A percentile compares a stretch with the other conserved stretches of the same genome.
These are phyloP conservation scores for Yarrowia sp. DNA, from an alignment of 805 yeast genomes.

Conservation along the genomic window DNA sequence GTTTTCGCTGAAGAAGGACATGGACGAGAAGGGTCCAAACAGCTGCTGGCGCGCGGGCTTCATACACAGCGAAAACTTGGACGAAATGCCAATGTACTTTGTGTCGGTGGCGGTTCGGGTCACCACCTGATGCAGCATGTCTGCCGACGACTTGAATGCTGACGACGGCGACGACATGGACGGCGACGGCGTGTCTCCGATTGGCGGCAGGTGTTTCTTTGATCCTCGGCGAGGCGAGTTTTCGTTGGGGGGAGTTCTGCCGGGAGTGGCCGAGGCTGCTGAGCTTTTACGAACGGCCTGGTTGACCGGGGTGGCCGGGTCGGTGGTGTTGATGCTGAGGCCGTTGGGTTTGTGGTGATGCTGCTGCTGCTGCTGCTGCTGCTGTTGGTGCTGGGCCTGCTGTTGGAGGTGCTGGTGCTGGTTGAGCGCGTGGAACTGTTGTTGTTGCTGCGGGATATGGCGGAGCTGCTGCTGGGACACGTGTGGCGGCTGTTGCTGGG, in stretches of 20 bases:
- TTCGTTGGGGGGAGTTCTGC: slow-evolving; percentile 29
- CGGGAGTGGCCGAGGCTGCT: neutral
- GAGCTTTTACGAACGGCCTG: slow-evolving; percentile 13
- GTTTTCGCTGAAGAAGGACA: slow-evolving; percentile 38
- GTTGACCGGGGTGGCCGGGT: slow-evolving; percentile 22
- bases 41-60: slow-evolving; percentile 37
- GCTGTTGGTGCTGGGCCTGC: neutral
- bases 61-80: slow-evolving; percentile 36
- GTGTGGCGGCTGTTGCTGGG: neutral
- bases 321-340: slow-evolving; percentile 15
- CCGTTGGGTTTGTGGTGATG: slow-evolving; percentile 20
- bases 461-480: neutral
- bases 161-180: slow-evolving; percentile 29
- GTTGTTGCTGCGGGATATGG: slow-evolving; percentile 5
- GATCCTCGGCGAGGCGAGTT: slow-evolving; percentile 29
- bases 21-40: slow-evolving; percentile 38
- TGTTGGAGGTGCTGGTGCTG: slow-evolving; percentile 6
- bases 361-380: slow-evolving; percentile 4
- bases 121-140: slow-evolving; percentile 34
- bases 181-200: slow-evolving; percentile 36
- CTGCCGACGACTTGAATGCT: slow-evolving; percentile 25
- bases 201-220: slow-evolving; percentile 28
- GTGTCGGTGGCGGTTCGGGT: slow-evolving; percentile 22
- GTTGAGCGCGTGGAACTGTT: slow-evolving; percentile 29
- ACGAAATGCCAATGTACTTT: slow-evolving; percentile 32